Evolutionary conservation across 2,329 filamentous ascomycete species (phyloP).

Genomic region (Cladorrhinum sp.): DNA sequence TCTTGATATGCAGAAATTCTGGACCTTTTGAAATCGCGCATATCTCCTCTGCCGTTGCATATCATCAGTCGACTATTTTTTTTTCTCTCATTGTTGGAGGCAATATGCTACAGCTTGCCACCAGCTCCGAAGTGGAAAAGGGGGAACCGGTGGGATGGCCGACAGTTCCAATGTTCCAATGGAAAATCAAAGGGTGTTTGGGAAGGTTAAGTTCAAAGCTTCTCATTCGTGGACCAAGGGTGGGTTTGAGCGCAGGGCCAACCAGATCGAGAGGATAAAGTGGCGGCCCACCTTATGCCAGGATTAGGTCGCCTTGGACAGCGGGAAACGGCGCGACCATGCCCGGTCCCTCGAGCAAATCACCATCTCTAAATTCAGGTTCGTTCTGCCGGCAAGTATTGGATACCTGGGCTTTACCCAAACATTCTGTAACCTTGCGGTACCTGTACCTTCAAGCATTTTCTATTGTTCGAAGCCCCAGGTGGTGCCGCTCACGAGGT

Average conservation of each 20-base stretch:
- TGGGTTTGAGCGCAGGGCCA: slow-evolving; percentile 13
- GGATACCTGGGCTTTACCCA: neutral
- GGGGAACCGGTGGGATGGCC: neutral
- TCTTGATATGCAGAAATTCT: neutral
- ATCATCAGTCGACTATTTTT: neutral
- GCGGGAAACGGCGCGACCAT: slow-evolving; percentile 16
- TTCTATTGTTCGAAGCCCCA: neutral
- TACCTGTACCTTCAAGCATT: neutral
- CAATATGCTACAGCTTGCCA: neutral
- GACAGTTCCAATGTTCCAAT: neutral
- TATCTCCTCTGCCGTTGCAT: neutral
- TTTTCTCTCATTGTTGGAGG: neutral
- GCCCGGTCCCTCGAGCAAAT: slow-evolving; percentile 13
- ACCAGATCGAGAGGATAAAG: slow-evolving; percentile 13
- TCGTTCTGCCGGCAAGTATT: slow-evolving; percentile 10
- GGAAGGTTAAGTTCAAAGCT: neutral
- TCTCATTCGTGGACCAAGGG: slow-evolving; percentile 17
- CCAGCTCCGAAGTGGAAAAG: neutral
- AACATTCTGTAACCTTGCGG: neutral
- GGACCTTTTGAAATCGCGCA: neutral
- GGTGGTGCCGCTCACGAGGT: neutral
- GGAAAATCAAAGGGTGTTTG: slow-evolving; percentile 2
- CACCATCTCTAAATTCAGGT: slow-evolving; percentile 16
- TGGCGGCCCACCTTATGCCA: slow-evolving; percentile 5
- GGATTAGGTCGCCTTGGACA: slow-evolving; percentile 7